Conservation (phyloP, 306 rosid genomes). For the Medicago lupulina region DNA sequence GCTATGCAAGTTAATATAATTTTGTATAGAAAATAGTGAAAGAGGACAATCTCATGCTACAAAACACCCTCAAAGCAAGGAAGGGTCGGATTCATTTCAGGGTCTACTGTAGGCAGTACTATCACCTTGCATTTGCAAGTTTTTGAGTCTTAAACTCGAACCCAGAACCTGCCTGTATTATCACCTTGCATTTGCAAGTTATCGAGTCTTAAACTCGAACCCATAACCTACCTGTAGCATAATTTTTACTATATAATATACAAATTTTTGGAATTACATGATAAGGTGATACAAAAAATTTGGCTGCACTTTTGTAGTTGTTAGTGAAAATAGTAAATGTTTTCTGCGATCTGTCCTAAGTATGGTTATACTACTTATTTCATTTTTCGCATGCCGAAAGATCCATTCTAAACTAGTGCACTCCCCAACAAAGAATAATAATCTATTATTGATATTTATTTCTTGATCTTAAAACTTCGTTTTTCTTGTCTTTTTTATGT, state of each 20-base stretch:
- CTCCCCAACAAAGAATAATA: neutral
- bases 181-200: constrained; percentile 10
- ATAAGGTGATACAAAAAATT: neutral
- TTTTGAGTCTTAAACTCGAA: neutral
- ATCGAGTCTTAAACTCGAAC: neutral
- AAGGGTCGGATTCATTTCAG: neutral
- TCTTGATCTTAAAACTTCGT: neutral
- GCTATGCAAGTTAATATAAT: constrained; percentile 7
- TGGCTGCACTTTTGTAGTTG: neutral
- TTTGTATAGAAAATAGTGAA: constrained; percentile 16
- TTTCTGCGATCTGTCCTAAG: neutral
- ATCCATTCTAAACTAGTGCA: constrained; percentile 1
- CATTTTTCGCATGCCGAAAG: neutral
- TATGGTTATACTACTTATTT: constrained; percentile 7
- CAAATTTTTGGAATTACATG: neutral
- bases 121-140: constrained; percentile 3
- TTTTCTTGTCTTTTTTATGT: constrained; percentile 21
- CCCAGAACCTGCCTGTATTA: neutral
- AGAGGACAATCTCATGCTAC: neutral
- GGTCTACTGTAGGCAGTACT: neutral
- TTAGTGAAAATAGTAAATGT: constrained; percentile 1
- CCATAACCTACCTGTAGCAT: neutral
- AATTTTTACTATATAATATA: neutral
- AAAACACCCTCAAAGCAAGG: neutral
- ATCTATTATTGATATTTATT: neutral